Evolutionary conservation across 2,329 filamentous ascomycete species (phyloP).

Genomic region (Talaromyces albobiverticillius): DNA sequence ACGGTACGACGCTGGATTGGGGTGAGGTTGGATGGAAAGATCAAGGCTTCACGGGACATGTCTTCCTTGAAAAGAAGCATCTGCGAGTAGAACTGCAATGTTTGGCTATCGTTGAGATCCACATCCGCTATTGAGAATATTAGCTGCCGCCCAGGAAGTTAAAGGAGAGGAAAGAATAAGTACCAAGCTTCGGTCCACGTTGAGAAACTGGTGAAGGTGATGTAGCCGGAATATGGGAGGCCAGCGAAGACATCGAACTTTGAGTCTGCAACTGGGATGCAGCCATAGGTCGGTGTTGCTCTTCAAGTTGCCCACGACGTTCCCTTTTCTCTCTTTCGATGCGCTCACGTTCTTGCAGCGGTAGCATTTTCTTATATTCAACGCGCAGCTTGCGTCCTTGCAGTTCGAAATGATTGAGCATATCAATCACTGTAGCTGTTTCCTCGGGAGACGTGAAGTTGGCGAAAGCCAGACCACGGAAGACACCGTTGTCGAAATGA

Average conservation of each 20-base stretch:
- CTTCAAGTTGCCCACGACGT: conserved; percentile 90
- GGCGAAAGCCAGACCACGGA: conserved; percentile 91
- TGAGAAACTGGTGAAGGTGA: conserved; percentile 67
- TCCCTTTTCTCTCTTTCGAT: conserved; percentile 98
- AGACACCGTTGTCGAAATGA: conserved; percentile 97
- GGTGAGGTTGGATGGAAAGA: conserved; percentile 77
- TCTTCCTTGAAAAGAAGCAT: conserved; percentile 86
- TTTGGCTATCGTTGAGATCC: conserved; percentile 87
- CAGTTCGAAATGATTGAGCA: conserved; percentile 93
- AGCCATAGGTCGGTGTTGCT: conserved; percentile 80
- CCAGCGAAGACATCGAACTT: conserved; percentile 78
- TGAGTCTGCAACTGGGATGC: conserved; percentile 71
- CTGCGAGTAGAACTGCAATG: conserved; percentile 85
- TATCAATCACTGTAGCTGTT: conserved; percentile 85
- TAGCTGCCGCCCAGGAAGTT: not conserved
- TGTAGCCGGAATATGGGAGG: conserved; percentile 60
- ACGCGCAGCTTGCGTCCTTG: conserved; percentile 92
- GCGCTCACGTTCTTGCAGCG: conserved; percentile 86
- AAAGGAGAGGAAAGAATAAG: conserved; percentile 10
- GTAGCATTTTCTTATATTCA: conserved; percentile 99
- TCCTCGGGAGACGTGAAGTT: conserved; percentile 97
- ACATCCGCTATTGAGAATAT: conserved; percentile 56
- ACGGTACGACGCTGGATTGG: conserved; percentile 85
- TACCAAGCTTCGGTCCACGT: conserved; percentile 40
- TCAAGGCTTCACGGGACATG: conserved; percentile 69